Evolutionary conservation across 306 rosid genomes (phyloP).

Genomic region (Clitoria ternatea): DNA sequence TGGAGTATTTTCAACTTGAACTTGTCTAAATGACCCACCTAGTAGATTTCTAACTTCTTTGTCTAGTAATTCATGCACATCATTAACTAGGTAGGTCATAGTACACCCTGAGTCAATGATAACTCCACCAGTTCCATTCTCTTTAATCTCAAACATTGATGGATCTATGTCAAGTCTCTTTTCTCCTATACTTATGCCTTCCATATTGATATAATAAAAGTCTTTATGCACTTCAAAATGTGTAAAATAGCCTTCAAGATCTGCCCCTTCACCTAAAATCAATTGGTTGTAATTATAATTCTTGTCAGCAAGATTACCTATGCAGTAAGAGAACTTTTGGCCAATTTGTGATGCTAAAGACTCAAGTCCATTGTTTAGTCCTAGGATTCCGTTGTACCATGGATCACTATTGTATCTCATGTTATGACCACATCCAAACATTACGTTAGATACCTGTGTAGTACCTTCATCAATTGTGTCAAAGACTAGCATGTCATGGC

Average conservation of each 20-base stretch:
- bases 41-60: constrained; percentile 20
- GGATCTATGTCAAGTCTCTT: constrained; percentile 26
- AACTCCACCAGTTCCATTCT: constrained; percentile 37
- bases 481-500: constrained; percentile 21
- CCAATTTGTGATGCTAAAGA: constrained; percentile 38
- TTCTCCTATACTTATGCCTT: constrained; percentile 44
- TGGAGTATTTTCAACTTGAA: neutral
- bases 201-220: constrained; percentile 33
- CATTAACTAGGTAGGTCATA: constrained; percentile 11
- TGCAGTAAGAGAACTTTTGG: constrained; percentile 40
- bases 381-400: constrained; percentile 40
- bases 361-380: constrained; percentile 10
- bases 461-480: constrained; percentile 40
- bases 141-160: constrained; percentile 13
- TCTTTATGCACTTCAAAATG: neutral
- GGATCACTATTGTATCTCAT: neutral
- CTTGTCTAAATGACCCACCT: neutral
- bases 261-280: constrained; percentile 43
- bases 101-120: constrained; percentile 37
- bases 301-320: constrained; percentile 36
- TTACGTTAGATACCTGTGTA: too few relatives aligned
- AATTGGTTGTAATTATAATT: constrained; percentile 33
- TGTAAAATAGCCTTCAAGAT: constrained; percentile 40
- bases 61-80: neutral
- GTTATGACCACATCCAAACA: constrained; percentile 34